A percentile compares a stretch with the other conserved stretches of the same genome.
Evolutionary conservation across 2,329 filamentous ascomycete genomes (phyloP).

Genomic region (Colletotrichum paranaense): DNA sequence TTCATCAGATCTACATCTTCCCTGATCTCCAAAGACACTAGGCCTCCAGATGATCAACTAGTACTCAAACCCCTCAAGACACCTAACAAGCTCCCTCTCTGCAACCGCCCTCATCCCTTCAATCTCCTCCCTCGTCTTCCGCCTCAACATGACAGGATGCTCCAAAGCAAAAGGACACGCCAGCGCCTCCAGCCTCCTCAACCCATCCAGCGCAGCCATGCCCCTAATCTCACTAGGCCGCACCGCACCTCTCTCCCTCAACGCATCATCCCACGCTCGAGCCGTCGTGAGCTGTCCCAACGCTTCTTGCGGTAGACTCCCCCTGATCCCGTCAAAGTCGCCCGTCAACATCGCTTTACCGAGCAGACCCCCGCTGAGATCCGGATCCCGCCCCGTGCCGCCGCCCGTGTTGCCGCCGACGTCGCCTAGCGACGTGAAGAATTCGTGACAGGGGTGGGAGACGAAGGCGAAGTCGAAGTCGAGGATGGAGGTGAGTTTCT

Average conservation of each 20-base stretch:
- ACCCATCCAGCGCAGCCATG: neutral
- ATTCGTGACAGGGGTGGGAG: conserved; percentile 41
- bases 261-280: neutral
- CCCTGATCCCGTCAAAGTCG: neutral
- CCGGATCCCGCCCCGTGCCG: conserved; percentile 6
- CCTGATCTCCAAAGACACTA: neutral
- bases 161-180: conserved; percentile 9
- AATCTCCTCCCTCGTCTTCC: conserved; percentile 9
- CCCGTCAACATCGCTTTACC: conserved; percentile 13
- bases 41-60: neutral
- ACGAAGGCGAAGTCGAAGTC: conserved; percentile 44
- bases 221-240: neutral
- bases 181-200: conserved; percentile 1
- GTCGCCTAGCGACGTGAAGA: conserved; percentile 39
- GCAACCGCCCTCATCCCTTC: neutral
- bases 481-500: conserved; percentile 40
- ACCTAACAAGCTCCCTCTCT: conserved; percentile 6
- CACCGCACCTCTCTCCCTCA: neutral
- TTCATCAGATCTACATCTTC: neutral
- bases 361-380: conserved; percentile 34
- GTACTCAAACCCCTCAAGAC: neutral
- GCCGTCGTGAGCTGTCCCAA: neutral
- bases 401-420: conserved; percentile 16
- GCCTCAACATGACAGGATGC: conserved; percentile 16
- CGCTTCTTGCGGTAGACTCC: neutral